Conservation (phyloP, 192 early-diverging fungal genomes). For the Irineochytrium annulatum region DNA sequence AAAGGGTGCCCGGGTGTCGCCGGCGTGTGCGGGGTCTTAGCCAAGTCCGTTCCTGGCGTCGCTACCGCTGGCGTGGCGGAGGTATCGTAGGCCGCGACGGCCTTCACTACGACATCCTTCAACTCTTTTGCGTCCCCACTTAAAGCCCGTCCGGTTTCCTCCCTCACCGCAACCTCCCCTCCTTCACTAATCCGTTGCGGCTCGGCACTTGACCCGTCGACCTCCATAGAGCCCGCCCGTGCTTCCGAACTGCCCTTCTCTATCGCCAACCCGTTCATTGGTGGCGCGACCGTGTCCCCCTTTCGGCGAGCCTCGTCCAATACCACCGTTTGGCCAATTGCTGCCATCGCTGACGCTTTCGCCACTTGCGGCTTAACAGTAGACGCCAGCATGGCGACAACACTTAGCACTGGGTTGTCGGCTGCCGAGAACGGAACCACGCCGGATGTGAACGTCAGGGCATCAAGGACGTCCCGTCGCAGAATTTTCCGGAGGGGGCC, state of each 20-base stretch:
- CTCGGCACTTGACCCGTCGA: neutral
- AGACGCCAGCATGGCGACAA: slow-evolving; percentile 83
- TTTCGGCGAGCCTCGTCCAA: slow-evolving; percentile 2
- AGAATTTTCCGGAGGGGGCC: neutral
- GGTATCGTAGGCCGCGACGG: neutral
- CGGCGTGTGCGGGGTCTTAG: neutral
- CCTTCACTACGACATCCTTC: neutral
- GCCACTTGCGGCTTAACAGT: slow-evolving; percentile 85
- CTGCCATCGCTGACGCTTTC: slow-evolving; percentile 80
- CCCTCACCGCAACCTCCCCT: neutral
- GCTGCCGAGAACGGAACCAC: slow-evolving; percentile 71
- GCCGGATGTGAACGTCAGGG: slow-evolving; percentile 31
- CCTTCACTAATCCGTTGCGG: neutral
- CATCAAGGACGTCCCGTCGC: slow-evolving; percentile 8
- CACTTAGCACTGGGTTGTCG: slow-evolving; percentile 88
- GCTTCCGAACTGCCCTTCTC: slow-evolving; percentile 8
- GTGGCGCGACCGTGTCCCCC: slow-evolving; percentile 9
- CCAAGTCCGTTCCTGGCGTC: neutral
- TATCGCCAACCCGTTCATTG: slow-evolving; percentile 6
- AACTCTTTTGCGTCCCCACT: neutral
- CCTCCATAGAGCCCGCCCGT: neutral
- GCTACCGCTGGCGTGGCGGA: neutral
- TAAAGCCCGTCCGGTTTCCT: neutral
- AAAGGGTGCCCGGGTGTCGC: slow-evolving; percentile 6
- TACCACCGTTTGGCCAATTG: slow-evolving; percentile 59